Percentiles rank a stretch among this genome's conserved stretches.
Evolutionary conservation across 192 early-diverging fungal species (phyloP).

Genomic region (Umbelopsis ramanniana): DNA sequence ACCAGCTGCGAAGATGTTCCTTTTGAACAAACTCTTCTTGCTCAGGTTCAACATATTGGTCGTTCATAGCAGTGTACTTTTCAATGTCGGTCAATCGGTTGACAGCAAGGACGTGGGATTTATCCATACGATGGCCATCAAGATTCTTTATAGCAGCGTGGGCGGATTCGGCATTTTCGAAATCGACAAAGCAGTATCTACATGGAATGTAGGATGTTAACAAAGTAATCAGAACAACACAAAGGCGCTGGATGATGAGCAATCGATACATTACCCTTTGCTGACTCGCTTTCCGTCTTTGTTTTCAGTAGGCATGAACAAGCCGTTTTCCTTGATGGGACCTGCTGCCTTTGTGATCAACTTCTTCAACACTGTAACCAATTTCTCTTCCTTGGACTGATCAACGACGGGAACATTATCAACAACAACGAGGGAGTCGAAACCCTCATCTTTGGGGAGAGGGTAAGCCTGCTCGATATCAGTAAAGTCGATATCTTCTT

Average conservation of each 20-base stretch:
- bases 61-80: constrained; percentile 72
- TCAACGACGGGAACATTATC: constrained; percentile 93
- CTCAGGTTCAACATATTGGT: constrained; percentile 75
- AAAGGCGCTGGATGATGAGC: neutral
- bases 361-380: constrained; percentile 73
- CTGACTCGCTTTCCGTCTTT: constrained; percentile 67
- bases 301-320: constrained; percentile 87
- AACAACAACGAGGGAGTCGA: constrained; percentile 86
- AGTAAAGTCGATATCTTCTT: constrained; percentile 88
- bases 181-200: constrained; percentile 93
- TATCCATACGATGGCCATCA: constrained; percentile 83
- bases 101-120: constrained; percentile 77
- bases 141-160: constrained; percentile 72
- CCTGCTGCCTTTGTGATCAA: constrained; percentile 79
- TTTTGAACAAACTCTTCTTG: constrained; percentile 74
- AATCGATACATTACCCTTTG: constrained; percentile 70
- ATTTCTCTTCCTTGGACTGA: constrained; percentile 82
- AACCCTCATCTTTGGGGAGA: constrained; percentile 75
- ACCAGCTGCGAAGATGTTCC: constrained; percentile 91
- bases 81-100: constrained; percentile 95
- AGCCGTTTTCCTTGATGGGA: constrained; percentile 79
- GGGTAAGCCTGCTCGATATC: constrained; percentile 84
- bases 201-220: neutral
- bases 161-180: constrained; percentile 86
- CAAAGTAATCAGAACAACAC: neutral